Percentiles rank a stretch among this genome's conserved stretches.
Evolutionary conservation across 495 filamentous ascomycete species (phyloP).

Genomic region (Penicillium riverlandense): DNA sequence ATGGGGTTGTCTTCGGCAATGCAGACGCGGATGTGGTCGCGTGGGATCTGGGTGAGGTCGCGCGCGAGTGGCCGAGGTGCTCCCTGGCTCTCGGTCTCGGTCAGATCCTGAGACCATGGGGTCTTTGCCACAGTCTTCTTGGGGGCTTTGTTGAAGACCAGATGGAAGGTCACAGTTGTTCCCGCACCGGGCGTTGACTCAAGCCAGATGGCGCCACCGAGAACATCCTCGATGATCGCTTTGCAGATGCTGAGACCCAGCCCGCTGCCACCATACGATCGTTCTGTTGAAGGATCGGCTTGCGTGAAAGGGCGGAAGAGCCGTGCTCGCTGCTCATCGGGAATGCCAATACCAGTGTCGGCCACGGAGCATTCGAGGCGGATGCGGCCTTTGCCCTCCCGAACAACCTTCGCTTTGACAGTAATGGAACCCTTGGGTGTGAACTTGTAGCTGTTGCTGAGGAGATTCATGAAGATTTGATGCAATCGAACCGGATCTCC

Average conservation of each 20-base stretch:
- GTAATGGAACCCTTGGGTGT: constrained; percentile 80
- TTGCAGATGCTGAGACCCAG: constrained; percentile 92
- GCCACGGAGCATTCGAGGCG: constrained; percentile 77
- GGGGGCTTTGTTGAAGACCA: constrained; percentile 72
- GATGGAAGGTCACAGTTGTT: constrained; percentile 79
- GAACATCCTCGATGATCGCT: constrained; percentile 85
- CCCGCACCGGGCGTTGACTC: constrained; percentile 69
- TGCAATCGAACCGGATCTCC: constrained; percentile 87
- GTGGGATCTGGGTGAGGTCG: constrained; percentile 62
- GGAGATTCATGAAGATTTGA: constrained; percentile 87
- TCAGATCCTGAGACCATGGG: constrained; percentile 46
- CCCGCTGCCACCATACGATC: constrained; percentile 85
- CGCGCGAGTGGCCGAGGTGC: constrained; percentile 28
- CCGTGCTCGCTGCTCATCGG: constrained; percentile 69
- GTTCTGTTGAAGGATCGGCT: constrained; percentile 77
- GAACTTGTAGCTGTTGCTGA: constrained; percentile 92
- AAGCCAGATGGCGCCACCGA: constrained; percentile 75
- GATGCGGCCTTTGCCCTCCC: constrained; percentile 61
- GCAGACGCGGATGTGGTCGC: constrained; percentile 73
- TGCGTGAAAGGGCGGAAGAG: constrained; percentile 90
- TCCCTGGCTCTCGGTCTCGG: constrained; percentile 19
- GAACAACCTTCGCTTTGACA: constrained; percentile 61
- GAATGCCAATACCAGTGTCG: constrained; percentile 87
- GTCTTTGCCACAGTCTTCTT: constrained; percentile 50
- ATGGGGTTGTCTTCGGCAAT: constrained; percentile 91